A percentile compares a stretch with the other conserved stretches of the same genome.
Evolutionary conservation across 2,329 filamentous ascomycete species (phyloP).

Genomic region (Trichophyton benhamiae): DNA sequence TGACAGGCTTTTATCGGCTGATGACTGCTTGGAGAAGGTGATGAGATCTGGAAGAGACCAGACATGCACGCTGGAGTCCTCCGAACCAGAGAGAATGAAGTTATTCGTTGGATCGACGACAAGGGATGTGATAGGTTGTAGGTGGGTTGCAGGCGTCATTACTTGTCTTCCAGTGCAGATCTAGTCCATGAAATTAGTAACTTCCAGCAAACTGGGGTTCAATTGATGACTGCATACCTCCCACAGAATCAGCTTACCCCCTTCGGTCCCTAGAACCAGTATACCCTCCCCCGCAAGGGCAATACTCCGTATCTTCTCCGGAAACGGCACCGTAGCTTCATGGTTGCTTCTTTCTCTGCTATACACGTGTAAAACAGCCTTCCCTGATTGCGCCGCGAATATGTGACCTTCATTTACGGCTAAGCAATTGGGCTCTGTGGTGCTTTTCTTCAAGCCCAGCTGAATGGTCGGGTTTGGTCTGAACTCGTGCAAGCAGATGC

Average conservation of each 20-base stretch:
- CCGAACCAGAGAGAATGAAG: constrained; percentile 35
- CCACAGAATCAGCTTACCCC: constrained; percentile 81
- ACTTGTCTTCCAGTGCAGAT: constrained; percentile 35
- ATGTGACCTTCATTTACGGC: constrained; percentile 71
- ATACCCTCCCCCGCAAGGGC: constrained; percentile 51
- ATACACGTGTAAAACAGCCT: constrained; percentile 88
- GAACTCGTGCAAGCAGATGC: constrained; percentile 73
- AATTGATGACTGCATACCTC: constrained; percentile 50
- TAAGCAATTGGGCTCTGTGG: constrained; percentile 63
- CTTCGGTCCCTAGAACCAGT: constrained; percentile 67
- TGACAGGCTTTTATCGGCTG: constrained; percentile 30
- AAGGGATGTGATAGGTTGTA: constrained; percentile 55
- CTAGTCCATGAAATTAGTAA: constrained; percentile 16
- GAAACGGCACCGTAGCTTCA: constrained; percentile 77
- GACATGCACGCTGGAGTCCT: constrained; percentile 79
- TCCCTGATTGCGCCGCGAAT: constrained; percentile 83
- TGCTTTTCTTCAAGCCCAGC: constrained; percentile 81
- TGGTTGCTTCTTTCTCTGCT: constrained; percentile 71
- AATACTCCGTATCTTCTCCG: constrained; percentile 71
- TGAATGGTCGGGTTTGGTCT: constrained; percentile 66
- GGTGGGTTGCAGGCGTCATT: constrained; percentile 32
- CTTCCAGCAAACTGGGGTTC: constrained; percentile 9
- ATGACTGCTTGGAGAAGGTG: constrained; percentile 40
- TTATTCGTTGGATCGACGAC: constrained; percentile 53
- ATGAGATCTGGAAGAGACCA: constrained; percentile 74